Conservation (phyloP, 352 stramenopile genomes). For the Phytophthora boehmeriae region DNA sequence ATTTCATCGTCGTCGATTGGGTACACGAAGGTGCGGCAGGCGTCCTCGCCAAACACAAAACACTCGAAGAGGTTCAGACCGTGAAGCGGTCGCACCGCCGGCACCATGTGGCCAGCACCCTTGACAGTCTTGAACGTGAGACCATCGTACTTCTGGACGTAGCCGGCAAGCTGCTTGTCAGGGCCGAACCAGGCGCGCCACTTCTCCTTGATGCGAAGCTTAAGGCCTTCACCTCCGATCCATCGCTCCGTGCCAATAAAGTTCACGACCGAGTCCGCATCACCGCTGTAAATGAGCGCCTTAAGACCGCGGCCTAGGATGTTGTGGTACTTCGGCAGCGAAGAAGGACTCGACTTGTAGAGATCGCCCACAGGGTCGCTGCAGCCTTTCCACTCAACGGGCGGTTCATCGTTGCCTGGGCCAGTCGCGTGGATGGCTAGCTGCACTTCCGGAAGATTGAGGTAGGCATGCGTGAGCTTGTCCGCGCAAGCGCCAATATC, state of each 20-base stretch:
- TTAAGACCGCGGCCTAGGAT: slow-evolving; percentile 59
- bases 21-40: slow-evolving; percentile 66
- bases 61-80: slow-evolving; percentile 83
- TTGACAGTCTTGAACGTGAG: slow-evolving; percentile 93
- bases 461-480: slow-evolving; percentile 67
- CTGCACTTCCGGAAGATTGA: slow-evolving; percentile 66
- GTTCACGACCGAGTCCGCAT: slow-evolving; percentile 83
- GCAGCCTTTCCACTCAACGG: slow-evolving; percentile 67
- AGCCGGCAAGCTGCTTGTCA: slow-evolving; percentile 85
- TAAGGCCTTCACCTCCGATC: slow-evolving; percentile 75
- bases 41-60: slow-evolving; percentile 73
- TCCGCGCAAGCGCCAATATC: slow-evolving; percentile 73
- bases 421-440: slow-evolving; percentile 56
- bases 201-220: slow-evolving; percentile 63
- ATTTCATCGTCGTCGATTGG: slow-evolving; percentile 72
- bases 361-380: slow-evolving; percentile 59
- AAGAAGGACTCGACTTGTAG: slow-evolving; percentile 64
- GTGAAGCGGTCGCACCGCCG: slow-evolving; percentile 71
- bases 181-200: slow-evolving; percentile 79
- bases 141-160: slow-evolving; percentile 86
- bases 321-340: slow-evolving; percentile 71
- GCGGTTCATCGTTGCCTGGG: slow-evolving; percentile 11
- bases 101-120: slow-evolving; percentile 92
- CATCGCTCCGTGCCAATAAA: slow-evolving; percentile 90
- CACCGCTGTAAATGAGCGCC: slow-evolving; percentile 76